Percentiles rank a stretch among this genome's conserved stretches.
These are phyloP conservation scores for Pterulicium gracile DNA, from an alignment of 1,284 basidiomycete species.

Conservation along the genomic window DNA sequence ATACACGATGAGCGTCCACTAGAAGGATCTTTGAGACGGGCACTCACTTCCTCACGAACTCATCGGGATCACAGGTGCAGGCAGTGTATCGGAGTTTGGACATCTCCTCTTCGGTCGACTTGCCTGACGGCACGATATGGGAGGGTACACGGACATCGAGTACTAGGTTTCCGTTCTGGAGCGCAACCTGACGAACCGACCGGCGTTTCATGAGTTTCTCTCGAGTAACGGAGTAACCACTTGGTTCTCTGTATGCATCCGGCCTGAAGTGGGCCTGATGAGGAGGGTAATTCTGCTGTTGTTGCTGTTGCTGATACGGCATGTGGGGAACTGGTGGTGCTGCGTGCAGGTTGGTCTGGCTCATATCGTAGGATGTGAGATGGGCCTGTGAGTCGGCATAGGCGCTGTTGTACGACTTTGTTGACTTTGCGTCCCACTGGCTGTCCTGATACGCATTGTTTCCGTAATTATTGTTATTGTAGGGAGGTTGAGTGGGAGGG, in stretches of 20 bases:
- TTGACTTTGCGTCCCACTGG: conserved; percentile 52
- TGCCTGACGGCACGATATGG: conserved; percentile 61
- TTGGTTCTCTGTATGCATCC: conserved; percentile 34
- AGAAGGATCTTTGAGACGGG: no score
- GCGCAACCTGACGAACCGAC: conserved; percentile 71
- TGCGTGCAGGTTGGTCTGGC: conserved; percentile 27
- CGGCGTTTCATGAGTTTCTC: conserved; percentile 72
- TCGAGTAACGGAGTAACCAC: conserved; percentile 56
- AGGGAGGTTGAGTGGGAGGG: conserved; percentile 15
- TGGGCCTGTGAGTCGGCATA: conserved; percentile 61
- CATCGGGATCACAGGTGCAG: conserved; percentile 90
- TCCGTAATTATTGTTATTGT: conserved; percentile 12
- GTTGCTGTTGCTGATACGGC: conserved; percentile 33
- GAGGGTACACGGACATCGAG: conserved; percentile 74
- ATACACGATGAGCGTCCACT: neutral
- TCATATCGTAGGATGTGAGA: conserved; percentile 54
- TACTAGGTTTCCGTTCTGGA: conserved; percentile 76
- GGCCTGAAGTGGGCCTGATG: conserved; percentile 34
- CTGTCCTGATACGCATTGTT: conserved; percentile 32
- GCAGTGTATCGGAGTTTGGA: conserved; percentile 85
- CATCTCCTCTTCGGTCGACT: conserved; percentile 63
- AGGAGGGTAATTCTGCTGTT: conserved; percentile 39
- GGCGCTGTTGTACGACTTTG: conserved; percentile 54
- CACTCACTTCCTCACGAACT: conserved; percentile 52
- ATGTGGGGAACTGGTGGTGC: conserved; percentile 44